phyloP scores from a whole-genome alignment of 2,329 filamentous ascomycete genomes.

The Tympanopsis confertula region DNA sequence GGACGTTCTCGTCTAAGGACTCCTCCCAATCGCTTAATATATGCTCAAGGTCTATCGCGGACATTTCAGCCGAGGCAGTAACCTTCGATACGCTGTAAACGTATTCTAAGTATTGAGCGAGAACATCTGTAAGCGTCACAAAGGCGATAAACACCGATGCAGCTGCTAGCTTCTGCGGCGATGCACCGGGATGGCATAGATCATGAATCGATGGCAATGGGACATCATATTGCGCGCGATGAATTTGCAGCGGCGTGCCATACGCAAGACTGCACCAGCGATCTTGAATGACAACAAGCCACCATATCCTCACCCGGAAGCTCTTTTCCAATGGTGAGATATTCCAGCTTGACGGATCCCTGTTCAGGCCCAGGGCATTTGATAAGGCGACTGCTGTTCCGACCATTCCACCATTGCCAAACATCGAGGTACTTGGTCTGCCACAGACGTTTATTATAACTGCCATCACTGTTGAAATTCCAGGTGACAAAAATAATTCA shows the following conservation, averaged over 20 bases:
- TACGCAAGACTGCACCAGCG: conserved; percentile 22
- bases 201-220: conserved; percentile 11
- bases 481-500: conserved; percentile 32
- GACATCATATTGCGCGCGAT: conserved; percentile 19
- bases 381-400: conserved; percentile 22
- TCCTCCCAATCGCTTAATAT: conserved; percentile 16
- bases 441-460: conserved; percentile 33
- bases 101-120: conserved; percentile 15
- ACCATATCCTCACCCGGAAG: conserved; percentile 23
- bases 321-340: conserved; percentile 20
- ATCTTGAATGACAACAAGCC: conserved; percentile 25
- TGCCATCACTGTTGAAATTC: conserved; percentile 30
- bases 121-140: conserved; percentile 16
- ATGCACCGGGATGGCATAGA: conserved; percentile 3
- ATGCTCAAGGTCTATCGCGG: conserved; percentile 8
- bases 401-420: conserved; percentile 23
- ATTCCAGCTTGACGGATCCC: conserved; percentile 22
- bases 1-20: conserved; percentile 10
- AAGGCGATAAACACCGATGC: conserved; percentile 15
- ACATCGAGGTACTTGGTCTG: conserved; percentile 32
- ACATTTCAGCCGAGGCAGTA: conserved; percentile 1
- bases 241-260: conserved; percentile 20
- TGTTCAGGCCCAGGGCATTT: conserved; percentile 24
- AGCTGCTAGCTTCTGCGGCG: conserved; percentile 5
- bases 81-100: conserved; percentile 12